Evolutionary conservation across 495 filamentous ascomycete genomes (phyloP).

Genomic region (Penicillium waksmanii): DNA sequence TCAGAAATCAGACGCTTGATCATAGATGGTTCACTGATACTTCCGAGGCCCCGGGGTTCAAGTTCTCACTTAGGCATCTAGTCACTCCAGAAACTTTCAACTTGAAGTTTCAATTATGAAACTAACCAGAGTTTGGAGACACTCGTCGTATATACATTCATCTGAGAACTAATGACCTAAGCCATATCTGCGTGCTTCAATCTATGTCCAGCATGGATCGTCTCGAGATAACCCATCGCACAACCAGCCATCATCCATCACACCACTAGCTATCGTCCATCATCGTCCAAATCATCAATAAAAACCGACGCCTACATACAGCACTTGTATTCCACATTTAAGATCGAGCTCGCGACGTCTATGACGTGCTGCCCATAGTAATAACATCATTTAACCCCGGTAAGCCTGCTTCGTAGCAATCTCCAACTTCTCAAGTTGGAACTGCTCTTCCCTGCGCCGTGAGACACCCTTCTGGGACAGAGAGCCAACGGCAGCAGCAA

Average conservation of each 20-base stretch:
- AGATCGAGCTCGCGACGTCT: too few relatives aligned
- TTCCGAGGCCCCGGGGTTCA: too few relatives aligned
- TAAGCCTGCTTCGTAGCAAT: constrained; percentile 32
- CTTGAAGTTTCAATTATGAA: too few relatives aligned
- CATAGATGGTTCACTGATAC: too few relatives aligned
- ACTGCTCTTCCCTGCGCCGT: constrained; percentile 34
- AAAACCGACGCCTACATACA: neutral
- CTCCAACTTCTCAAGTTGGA: constrained; percentile 38
- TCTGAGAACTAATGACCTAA: neutral
- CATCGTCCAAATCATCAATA: neutral
- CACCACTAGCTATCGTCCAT: too few relatives aligned
- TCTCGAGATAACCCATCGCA: neutral
- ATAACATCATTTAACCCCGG: constrained; percentile 9
- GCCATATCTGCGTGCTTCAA: neutral
- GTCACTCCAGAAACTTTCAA: too few relatives aligned
- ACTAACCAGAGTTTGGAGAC: neutral
- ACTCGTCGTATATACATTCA: constrained; percentile 2
- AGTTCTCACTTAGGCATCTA: too few relatives aligned
- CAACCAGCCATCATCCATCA: neutral
- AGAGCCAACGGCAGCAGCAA: constrained; percentile 41
- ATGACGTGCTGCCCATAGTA: neutral
- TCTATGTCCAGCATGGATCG: constrained; percentile 11
- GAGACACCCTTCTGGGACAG: constrained; percentile 45
- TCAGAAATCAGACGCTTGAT: too few relatives aligned
- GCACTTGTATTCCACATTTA: neutral